Evolutionary conservation across 495 filamentous ascomycete genomes (phyloP).

Genomic region (Staphylotrichum longicolle): DNA sequence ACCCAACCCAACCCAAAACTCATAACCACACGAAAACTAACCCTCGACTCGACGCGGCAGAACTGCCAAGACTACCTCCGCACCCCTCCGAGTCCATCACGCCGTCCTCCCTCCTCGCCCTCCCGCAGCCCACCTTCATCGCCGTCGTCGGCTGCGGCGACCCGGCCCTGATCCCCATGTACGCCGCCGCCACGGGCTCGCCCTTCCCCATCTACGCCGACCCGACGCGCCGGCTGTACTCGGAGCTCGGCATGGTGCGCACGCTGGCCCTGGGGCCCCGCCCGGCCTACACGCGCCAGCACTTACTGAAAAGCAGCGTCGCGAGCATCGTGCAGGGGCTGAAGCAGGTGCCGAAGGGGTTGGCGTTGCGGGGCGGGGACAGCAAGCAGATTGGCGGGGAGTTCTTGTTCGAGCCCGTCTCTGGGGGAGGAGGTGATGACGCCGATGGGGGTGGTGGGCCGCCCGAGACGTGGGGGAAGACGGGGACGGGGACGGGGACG

Average conservation of each 20-base stretch:
- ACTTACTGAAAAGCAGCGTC: slow-evolving; percentile 44
- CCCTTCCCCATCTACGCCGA: slow-evolving; percentile 82
- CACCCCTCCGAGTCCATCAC: slow-evolving; percentile 55
- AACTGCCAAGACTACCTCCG: slow-evolving; percentile 74
- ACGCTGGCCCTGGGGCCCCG: slow-evolving; percentile 59
- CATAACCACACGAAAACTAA: neutral
- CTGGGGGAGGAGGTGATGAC: slow-evolving; percentile 12
- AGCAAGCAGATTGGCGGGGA: slow-evolving; percentile 76
- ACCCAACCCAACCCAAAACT: neutral
- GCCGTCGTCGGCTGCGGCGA: slow-evolving; percentile 76
- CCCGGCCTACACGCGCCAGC: slow-evolving; percentile 65
- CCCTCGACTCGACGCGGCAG: slow-evolving; percentile 33
- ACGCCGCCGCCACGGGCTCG: slow-evolving; percentile 60
- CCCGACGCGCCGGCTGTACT: slow-evolving; percentile 66
- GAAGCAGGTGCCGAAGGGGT: slow-evolving; percentile 49
- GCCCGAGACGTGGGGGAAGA: neutral
- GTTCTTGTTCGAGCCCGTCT: slow-evolving; percentile 66
- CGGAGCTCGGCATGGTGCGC: slow-evolving; percentile 66
- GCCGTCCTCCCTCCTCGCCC: slow-evolving; percentile 52
- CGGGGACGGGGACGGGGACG: neutral
- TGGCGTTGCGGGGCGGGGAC: slow-evolving; percentile 65
- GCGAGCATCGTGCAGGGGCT: slow-evolving; percentile 57
- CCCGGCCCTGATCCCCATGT: slow-evolving; percentile 68
- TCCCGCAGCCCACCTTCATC: slow-evolving; percentile 62
- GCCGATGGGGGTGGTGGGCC: slow-evolving; percentile 1